phyloP scores from a whole-genome alignment of 2,329 filamentous ascomycete genomes.

The Diaporthe batatas region DNA sequence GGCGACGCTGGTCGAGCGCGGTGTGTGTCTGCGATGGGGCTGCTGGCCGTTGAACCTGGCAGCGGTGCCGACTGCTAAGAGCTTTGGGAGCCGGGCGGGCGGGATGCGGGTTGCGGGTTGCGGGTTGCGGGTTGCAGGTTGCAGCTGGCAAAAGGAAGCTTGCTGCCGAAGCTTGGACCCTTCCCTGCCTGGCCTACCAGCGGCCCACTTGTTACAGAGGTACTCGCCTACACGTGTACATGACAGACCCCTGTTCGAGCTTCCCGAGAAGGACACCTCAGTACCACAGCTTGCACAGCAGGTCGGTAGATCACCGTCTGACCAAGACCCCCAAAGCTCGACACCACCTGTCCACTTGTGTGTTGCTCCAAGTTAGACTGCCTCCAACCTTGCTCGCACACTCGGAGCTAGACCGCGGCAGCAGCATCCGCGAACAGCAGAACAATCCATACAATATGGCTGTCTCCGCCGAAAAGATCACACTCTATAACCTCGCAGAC shows the following conservation, averaged over 20 bases:
- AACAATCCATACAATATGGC: conserved; percentile 52
- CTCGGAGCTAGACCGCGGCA: not conserved
- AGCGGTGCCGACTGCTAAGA: not conserved
- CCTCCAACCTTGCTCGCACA: not conserved
- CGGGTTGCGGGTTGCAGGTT: conserved; percentile 3
- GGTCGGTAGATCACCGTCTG: conserved; percentile 23
- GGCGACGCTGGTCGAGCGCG: conserved; percentile 42
- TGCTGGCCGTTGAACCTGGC: conserved; percentile 8
- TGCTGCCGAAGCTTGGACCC: conserved; percentile 15
- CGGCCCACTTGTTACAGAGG: not conserved
- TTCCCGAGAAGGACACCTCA: conserved; percentile 34
- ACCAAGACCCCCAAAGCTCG: not conserved
- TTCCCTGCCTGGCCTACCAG: not conserved
- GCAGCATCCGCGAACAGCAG: not conserved
- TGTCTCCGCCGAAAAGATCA: conserved; percentile 67
- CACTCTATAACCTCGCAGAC: conserved; percentile 82
- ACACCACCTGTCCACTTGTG: conserved; percentile 13
- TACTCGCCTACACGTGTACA: not conserved
- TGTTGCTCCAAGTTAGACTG: not conserved
- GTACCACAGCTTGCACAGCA: not conserved
- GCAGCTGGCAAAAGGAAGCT: conserved; percentile 13
- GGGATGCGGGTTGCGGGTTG: conserved; percentile 1
- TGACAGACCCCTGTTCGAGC: conserved; percentile 14
- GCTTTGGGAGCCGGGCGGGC: conserved; percentile 4
- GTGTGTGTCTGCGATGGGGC: conserved; percentile 7